phyloP scores from a whole-genome alignment of 306 rosid genomes.

The Glycine tomentella region DNA sequence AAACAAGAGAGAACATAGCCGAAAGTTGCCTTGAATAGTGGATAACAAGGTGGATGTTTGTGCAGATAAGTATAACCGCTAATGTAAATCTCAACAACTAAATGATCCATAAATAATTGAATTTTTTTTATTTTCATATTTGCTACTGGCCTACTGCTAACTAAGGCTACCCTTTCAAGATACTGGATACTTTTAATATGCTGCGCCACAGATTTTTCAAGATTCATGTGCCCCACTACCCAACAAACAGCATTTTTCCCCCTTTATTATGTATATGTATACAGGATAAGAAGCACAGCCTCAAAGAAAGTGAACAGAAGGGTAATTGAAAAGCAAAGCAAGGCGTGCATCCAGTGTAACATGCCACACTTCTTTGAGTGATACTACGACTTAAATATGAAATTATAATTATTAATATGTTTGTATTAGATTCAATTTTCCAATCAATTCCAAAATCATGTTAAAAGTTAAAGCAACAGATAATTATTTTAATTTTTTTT shows the following conservation, averaged over 20 bases:
- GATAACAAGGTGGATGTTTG: constrained; percentile 17
- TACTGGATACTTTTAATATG: neutral
- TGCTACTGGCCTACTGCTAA: neutral
- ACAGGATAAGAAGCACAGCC: neutral
- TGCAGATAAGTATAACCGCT: neutral
- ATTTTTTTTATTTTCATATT: neutral
- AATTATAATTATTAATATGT: neutral
- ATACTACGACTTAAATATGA: neutral
- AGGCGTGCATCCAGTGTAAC: neutral
- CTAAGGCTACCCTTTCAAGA: neutral
- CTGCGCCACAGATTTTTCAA: neutral
- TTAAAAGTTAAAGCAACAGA: too few relatives aligned
- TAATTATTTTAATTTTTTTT: too few relatives aligned
- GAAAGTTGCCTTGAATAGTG: constrained; percentile 15
- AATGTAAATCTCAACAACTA: neutral
- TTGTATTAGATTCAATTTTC: too few relatives aligned
- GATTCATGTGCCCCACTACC: constrained; percentile 17
- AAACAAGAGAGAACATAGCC: neutral
- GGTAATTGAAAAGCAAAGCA: neutral
- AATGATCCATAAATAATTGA: neutral
- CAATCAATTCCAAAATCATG: too few relatives aligned
- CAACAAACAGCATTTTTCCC: neutral
- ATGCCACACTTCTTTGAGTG: neutral
- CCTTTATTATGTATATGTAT: too few relatives aligned
- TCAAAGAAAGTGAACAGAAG: constrained; percentile 15